Conservation (phyloP, 805 yeast species). For the Komagataella pastoris region DNA sequence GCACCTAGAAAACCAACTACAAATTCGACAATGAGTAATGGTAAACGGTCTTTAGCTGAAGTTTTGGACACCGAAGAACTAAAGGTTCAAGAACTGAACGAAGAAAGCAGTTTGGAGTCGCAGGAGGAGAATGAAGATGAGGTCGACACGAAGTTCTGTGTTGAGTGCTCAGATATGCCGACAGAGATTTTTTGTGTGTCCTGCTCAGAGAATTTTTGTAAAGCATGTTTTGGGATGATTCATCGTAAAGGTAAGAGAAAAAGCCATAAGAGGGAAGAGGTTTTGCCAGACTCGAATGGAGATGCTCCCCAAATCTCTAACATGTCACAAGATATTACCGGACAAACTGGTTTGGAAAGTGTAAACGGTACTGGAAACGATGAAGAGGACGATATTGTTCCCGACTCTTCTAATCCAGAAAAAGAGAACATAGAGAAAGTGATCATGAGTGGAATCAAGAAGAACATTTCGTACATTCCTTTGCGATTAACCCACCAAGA, state of each 20-base stretch:
- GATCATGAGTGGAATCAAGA: slow-evolving; percentile 24
- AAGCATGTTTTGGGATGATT: slow-evolving; percentile 53
- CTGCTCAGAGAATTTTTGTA: slow-evolving; percentile 59
- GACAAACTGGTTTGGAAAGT: slow-evolving; percentile 5
- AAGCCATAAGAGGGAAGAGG: slow-evolving; percentile 22
- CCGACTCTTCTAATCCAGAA: neutral
- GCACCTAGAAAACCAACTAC: neutral
- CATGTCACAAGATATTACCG: slow-evolving; percentile 9
- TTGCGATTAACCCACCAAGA: slow-evolving; percentile 56
- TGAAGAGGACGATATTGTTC: slow-evolving; percentile 6
- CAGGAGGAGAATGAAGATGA: slow-evolving; percentile 14
- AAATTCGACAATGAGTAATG: neutral
- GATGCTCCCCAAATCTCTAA: slow-evolving; percentile 5
- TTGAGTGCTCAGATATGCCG: slow-evolving; percentile 67
- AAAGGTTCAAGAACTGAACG: neutral
- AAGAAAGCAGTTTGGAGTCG: neutral
- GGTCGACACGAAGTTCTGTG: slow-evolving; percentile 32
- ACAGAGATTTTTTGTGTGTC: slow-evolving; percentile 44
- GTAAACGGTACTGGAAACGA: slow-evolving; percentile 9
- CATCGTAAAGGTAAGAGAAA: slow-evolving; percentile 59
- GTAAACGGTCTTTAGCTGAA: neutral
- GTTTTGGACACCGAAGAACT: neutral
- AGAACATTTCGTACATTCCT: slow-evolving; percentile 46
- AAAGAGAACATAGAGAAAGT: slow-evolving; percentile 7
- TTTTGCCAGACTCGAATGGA: slow-evolving; percentile 3